Evolutionary conservation across 1,284 basidiomycete species (phyloP).

Genomic region (Microbotryomycetes sp.): DNA sequence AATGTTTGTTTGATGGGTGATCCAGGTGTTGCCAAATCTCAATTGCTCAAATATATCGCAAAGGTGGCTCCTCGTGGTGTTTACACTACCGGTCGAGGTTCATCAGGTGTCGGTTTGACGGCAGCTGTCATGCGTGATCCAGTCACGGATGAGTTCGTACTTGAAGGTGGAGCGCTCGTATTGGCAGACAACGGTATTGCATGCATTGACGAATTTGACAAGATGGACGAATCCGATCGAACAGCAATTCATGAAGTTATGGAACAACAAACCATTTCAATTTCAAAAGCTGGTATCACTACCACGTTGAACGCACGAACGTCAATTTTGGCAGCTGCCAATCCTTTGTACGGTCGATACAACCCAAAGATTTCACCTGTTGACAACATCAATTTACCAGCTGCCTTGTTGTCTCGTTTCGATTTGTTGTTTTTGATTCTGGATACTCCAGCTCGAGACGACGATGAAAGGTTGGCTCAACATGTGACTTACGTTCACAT

Average conservation of each 20-base stretch:
- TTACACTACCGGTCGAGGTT: conserved; percentile 97
- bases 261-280: conserved; percentile 99
- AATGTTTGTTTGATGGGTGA: conserved; percentile 99
- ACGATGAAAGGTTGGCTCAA: conserved; percentile 91
- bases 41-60: conserved; percentile 95
- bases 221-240: conserved; percentile 97
- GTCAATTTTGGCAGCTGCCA: conserved; percentile 95
- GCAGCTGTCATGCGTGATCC: conserved; percentile 99
- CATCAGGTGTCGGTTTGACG: conserved; percentile 94
- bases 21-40: conserved; percentile 98
- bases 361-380: conserved; percentile 96
- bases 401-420: conserved; percentile 90
- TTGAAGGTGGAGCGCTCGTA: conserved; percentile 97
- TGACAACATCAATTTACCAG: conserved; percentile 98
- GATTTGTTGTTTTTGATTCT: conserved; percentile 95
- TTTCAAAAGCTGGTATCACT: conserved; percentile 98
- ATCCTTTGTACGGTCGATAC: conserved; percentile 96
- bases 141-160: conserved; percentile 98
- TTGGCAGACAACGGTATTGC: conserved; percentile 99
- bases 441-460: conserved; percentile 88
- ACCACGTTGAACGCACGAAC: conserved; percentile 98
- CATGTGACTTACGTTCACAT: conserved; percentile 99
- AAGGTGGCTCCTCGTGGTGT: conserved; percentile 96
- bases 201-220: conserved; percentile 99
- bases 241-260: conserved; percentile 99